Evolutionary conservation across 2,329 filamentous ascomycete species (phyloP), one percentile per base, ranked within the genome.

Genomic region (Pseudogymnoascus sp.): DNA sequence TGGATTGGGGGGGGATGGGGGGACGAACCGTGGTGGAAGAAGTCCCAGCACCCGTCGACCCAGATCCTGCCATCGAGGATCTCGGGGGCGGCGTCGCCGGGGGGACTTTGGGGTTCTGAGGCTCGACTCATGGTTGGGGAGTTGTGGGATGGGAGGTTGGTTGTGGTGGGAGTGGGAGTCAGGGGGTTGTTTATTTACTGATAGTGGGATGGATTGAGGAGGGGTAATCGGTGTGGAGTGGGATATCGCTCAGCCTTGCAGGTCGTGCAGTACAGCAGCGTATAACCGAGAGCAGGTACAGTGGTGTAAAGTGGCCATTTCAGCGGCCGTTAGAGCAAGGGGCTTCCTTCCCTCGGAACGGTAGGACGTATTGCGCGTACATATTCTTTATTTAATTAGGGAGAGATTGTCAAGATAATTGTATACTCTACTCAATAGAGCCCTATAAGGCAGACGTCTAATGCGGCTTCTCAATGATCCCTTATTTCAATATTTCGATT

Each of bases 41-140:
- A 99, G 80, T 99, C 95, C 79, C 97, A 99, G 82, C 95, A 99
- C 67, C 95, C 95, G 75, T 99, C 95, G 25, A 99, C 90, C 96
- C 96, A 99, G 72, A 99, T 90, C 69, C 93, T 87, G 70, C 90
- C 86, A 64, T 88, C 82, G 5, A 73, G 65, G 16, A 75, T 67
- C 62, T 71, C 70, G n/a, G 70, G 65, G 5, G 72, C 71, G 21
- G 71, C 64, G 5, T 72, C 68, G 5, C 72, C 72, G 44, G 66
- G 65, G 16, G 72, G 72, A 10, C 4, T 7, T 40, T 38, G 34
- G 0, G 59, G 59, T 37, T 60, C 59, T 38, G 59, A 60, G 37
- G 59, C 34, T 37, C 28, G 25, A 25, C 50, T 56, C 50, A 56
- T 56, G 8, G 50, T 56, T 25, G 50, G 8, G 50, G 14, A 34